Percentiles rank a stretch among this genome's conserved stretches.
Conservation (phyloP, 192 early-diverging fungal genomes). For the Mortierella claussenii region DNA sequence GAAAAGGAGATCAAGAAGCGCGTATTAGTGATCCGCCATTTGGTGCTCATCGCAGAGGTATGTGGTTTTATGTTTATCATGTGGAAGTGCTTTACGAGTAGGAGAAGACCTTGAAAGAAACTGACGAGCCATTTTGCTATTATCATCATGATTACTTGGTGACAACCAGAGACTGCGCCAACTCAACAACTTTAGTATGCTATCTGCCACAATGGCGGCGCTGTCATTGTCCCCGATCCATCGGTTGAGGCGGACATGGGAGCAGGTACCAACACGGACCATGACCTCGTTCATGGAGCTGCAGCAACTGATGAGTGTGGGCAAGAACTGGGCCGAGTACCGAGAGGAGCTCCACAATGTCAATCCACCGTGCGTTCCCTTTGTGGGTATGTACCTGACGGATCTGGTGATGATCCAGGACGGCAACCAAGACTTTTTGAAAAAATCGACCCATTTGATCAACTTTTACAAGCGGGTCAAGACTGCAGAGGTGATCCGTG, state of each 20-base stretch:
- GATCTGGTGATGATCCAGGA: conserved; percentile 94
- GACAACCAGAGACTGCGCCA: conserved; percentile 44
- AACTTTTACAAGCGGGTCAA: conserved; percentile 92
- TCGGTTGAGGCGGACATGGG: conserved; percentile 94
- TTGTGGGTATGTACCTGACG: conserved; percentile 74
- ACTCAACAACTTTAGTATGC: conserved; percentile 93
- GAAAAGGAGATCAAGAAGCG: conserved; percentile 87
- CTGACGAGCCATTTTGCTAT: neutral
- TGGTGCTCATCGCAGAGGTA: conserved; percentile 81
- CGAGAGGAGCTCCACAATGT: conserved; percentile 82
- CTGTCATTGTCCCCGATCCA: conserved; percentile 87
- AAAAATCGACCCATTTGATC: conserved; percentile 75
- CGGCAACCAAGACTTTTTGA: conserved; percentile 80
- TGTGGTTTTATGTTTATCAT: neutral
- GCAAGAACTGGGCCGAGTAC: conserved; percentile 86
- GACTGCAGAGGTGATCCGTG: conserved; percentile 87
- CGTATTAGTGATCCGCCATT: conserved; percentile 81
- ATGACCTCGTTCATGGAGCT: conserved; percentile 71
- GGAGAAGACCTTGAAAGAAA: no score
- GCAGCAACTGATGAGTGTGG: conserved; percentile 77
- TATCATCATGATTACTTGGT: neutral
- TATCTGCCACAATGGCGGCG: conserved; percentile 87
- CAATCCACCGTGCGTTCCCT: conserved; percentile 86
- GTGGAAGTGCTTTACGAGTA: no score
- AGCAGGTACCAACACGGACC: conserved; percentile 67